These are phyloP conservation scores for Solanum hybrid DNA, from an alignment of 305 asterid genomes.

Conservation along the genomic window DNA sequence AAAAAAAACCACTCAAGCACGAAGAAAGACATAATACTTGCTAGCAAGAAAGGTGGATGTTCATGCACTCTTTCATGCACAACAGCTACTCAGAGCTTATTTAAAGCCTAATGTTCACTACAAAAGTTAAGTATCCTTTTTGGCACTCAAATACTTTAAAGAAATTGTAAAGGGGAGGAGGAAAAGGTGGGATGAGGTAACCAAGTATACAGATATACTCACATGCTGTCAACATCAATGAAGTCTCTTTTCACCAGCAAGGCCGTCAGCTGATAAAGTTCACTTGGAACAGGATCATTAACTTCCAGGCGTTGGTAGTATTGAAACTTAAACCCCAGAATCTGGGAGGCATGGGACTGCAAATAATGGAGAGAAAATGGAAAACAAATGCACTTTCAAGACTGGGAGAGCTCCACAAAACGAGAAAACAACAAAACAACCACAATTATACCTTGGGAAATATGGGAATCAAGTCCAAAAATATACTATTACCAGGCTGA, in stretches of 20 bases:
- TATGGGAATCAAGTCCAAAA: slow-evolving; percentile 85
- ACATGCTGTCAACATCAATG: slow-evolving; percentile 89
- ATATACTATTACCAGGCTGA: slow-evolving; percentile 72
- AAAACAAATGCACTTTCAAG: slow-evolving; percentile 6
- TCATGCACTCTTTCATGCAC: neutral
- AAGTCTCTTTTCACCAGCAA: slow-evolving; percentile 80
- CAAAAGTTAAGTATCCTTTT: neutral
- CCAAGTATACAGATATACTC: slow-evolving; percentile 24
- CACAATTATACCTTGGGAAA: slow-evolving; percentile 71
- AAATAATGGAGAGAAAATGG: slow-evolving; percentile 12
- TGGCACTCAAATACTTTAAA: neutral
- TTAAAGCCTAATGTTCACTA: neutral
- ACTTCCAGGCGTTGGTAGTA: slow-evolving; percentile 81
- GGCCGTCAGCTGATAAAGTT: slow-evolving; percentile 82
- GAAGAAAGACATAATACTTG: neutral
- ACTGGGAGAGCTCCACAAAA: neutral
- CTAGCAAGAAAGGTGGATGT: neutral
- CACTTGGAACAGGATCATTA: slow-evolving; percentile 50
- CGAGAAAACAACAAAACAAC: neutral
- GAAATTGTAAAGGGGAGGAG: neutral
- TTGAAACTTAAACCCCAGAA: slow-evolving; percentile 92
- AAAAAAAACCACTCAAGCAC: neutral
- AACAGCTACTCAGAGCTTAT: neutral
- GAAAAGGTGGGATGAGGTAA: neutral
- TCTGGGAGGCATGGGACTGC: slow-evolving; percentile 96